Evolutionary conservation across 208 protist genomes (phyloP), one percentile per base, ranked within the genome.

Genomic region (Herpetomonas samuelpessoai): DNA sequence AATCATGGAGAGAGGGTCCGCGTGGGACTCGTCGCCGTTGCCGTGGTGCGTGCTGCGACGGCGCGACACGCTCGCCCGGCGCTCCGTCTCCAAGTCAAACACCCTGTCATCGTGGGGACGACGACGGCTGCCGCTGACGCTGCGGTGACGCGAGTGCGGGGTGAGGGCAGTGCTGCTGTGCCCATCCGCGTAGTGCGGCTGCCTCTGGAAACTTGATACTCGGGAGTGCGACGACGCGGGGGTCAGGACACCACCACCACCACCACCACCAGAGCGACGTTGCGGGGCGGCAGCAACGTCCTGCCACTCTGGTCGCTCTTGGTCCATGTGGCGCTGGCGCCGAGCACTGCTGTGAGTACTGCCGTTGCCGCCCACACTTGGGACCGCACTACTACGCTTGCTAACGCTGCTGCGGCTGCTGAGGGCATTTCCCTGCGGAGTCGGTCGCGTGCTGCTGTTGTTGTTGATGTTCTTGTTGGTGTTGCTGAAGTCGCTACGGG

Each of bases 1-100:
- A 16, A 73, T 57, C 16, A 21, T n/a, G 29, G 61, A 38, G 25
- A 73, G 28, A 3, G 67, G 59, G n/a, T 52, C 41, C n/a, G 19
- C n/a, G 26, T 27, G 45, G 35, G 24, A 18, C 22, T 59, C 22
- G 14, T 25, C 21, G 19, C 28, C 30, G 16, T 2, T 24, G 46
- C 6, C 6, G 52, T 45, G 22, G 39, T 25, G 26, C 27, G 16
- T 30, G 51, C 2, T 48, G 60, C 3, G 49, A 26, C 26, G 3
- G 41, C 1, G 50, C 21, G 26, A 3, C 47, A 30, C 44, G 26
- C 18, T 48, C 26, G 10, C 45, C 46, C 48, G 57, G 14, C 14
- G 14, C 28, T n/a, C 14, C 28, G 21, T 55, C 2, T 6, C 49
- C 12, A 28, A 14, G 28, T 10, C 49, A 21, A 28, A 28, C 4